Evolutionary conservation across 1,284 basidiomycete species (phyloP).

Genomic region (Paramarasmius palmivorus): DNA sequence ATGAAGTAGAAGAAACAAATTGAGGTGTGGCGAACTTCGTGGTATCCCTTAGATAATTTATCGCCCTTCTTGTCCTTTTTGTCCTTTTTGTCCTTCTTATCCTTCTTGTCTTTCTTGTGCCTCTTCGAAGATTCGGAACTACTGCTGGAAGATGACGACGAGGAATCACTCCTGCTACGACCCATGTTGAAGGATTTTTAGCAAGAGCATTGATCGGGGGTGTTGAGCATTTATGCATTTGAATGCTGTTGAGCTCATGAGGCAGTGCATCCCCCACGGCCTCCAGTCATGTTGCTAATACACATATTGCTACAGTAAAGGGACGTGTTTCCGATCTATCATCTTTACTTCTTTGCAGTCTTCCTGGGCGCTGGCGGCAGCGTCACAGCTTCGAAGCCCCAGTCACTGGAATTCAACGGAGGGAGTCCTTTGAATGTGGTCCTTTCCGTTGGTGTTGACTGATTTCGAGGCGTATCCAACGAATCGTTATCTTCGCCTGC

Average conservation of each 20-base stretch:
- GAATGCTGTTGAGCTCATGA: no score
- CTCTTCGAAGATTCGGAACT: constrained; percentile 9
- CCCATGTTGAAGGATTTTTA: not conserved
- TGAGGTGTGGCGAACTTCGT: no score
- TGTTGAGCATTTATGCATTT: no score
- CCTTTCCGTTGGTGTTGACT: constrained; percentile 15
- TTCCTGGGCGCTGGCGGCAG: constrained; percentile 18
- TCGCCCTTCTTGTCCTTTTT: constrained; percentile 1
- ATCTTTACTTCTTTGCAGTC: not conserved
- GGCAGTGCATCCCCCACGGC: no score
- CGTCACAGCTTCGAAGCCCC: constrained; percentile 22
- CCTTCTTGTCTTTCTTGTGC: constrained; percentile 7
- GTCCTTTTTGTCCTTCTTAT: constrained; percentile 3
- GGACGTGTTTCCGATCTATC: no score
- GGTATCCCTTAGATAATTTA: not conserved
- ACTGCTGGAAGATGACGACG: constrained; percentile 3
- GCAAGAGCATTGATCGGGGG: not conserved
- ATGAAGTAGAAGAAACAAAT: not conserved
- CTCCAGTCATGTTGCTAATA: no score
- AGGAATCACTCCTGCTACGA: constrained; percentile 8
- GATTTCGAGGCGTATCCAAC: constrained; percentile 10
- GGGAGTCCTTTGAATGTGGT: constrained; percentile 24
- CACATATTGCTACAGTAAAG: not conserved
- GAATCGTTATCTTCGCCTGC: constrained; percentile 12
- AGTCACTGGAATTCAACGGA: constrained; percentile 38